phyloP scores from a whole-genome alignment of 805 yeast species.

The Vanderwaltozyma verrucispora region DNA sequence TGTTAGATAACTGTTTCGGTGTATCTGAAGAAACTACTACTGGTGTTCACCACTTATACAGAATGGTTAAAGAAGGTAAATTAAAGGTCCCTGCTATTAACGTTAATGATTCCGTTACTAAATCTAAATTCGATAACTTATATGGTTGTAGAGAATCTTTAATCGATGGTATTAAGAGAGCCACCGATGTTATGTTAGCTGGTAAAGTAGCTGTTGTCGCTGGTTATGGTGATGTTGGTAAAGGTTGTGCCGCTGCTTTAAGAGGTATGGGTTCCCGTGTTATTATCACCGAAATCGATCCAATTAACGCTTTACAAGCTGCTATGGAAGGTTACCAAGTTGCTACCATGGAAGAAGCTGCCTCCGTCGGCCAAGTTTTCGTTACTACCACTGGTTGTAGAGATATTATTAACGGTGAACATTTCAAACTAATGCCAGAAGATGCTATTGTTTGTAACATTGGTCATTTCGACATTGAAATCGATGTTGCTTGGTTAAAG shows the following conservation, averaged over 20 bases:
- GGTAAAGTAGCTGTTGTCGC: slow-evolving; percentile 99
- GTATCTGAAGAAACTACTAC: slow-evolving; percentile 98
- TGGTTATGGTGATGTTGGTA: slow-evolving; percentile 99
- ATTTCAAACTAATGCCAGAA: slow-evolving; percentile 91
- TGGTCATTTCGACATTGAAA: slow-evolving; percentile 98
- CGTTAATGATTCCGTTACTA: slow-evolving; percentile 97
- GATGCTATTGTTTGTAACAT: slow-evolving; percentile 99
- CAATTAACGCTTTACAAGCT: slow-evolving; percentile 98
- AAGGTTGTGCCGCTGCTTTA: slow-evolving; percentile 98
- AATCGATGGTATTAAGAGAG: slow-evolving; percentile 98
- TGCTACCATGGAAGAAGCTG: slow-evolving; percentile 88
- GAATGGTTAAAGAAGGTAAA: slow-evolving; percentile 76
- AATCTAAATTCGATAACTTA: slow-evolving; percentile 97
- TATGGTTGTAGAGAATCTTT: slow-evolving; percentile 99
- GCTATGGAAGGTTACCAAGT: slow-evolving; percentile 99
- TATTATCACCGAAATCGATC: slow-evolving; percentile 93
- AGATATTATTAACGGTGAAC: slow-evolving; percentile 86
- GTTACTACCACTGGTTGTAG: slow-evolving; percentile 99
- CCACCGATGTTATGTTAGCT: slow-evolving; percentile 99
- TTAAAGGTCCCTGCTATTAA: slow-evolving; percentile 98
- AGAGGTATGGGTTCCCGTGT: slow-evolving; percentile 99
- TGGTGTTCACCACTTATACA: slow-evolving; percentile 98
- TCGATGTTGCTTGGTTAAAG: slow-evolving; percentile 98
- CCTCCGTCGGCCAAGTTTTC: slow-evolving; percentile 87
- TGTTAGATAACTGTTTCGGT: slow-evolving; percentile 90